phyloP scores from a whole-genome alignment of 495 filamentous ascomycete species.

The Chaetomium tenue region DNA sequence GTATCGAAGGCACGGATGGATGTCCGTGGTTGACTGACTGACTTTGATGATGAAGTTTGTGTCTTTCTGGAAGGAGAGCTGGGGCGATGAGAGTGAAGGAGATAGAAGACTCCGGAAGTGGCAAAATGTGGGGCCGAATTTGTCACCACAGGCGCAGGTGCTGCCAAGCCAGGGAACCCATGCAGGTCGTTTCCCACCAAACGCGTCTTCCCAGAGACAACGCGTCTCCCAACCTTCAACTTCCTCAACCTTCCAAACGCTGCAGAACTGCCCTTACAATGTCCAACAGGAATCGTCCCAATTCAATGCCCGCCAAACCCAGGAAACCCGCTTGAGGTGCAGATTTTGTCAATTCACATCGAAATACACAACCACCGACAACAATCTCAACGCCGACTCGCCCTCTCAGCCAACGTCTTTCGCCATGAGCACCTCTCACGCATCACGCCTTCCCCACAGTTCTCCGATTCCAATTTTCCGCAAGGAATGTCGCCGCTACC shows the following conservation, averaged over 20 bases:
- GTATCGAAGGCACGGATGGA: not conserved
- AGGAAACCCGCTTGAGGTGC: constrained; percentile 23
- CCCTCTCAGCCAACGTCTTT: constrained; percentile 35
- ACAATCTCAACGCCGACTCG: constrained; percentile 12
- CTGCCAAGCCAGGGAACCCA: too few relatives aligned
- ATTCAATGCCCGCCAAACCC: constrained; percentile 11
- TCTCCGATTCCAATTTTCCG: constrained; percentile 63
- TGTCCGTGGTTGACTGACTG: not conserved
- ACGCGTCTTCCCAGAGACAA: constrained; percentile 14
- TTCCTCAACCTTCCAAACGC: constrained; percentile 13
- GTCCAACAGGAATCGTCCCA: constrained; percentile 22
- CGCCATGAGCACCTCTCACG: constrained; percentile 44
- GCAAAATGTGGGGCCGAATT: not conserved
- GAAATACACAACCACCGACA: constrained; percentile 26
- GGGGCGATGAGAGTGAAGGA: too few relatives aligned
- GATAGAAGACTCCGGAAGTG: not conserved
- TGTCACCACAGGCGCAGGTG: too few relatives aligned
- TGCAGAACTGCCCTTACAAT: constrained; percentile 27
- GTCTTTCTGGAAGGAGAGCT: too few relatives aligned
- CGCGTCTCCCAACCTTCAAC: not conserved
- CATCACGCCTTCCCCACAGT: constrained; percentile 68
- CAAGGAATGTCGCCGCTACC: constrained; percentile 56
- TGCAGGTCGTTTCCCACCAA: not conserved
- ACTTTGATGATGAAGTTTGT: not conserved
- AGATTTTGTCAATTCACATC: constrained; percentile 19